phyloP scores from a whole-genome alignment of 768 basidiomycete species.

The Podaxis sp. region DNA sequence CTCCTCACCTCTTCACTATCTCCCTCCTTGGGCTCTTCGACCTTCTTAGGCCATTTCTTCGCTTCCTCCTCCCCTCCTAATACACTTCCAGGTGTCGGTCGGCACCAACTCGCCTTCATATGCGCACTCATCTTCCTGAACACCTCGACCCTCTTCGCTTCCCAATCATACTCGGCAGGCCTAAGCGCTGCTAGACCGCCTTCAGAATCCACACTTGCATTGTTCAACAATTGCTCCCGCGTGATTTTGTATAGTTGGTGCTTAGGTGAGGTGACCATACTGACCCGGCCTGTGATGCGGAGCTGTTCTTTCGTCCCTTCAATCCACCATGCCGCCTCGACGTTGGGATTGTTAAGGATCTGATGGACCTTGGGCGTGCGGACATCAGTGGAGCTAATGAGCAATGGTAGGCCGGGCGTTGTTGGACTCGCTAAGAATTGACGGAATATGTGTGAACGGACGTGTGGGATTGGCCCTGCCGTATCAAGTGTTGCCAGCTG shows the following conservation, averaged over 20 bases:
- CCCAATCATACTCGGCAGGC: constrained; percentile 61
- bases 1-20: constrained; percentile 41
- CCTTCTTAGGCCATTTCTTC: constrained; percentile 56
- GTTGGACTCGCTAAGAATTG: constrained; percentile 44
- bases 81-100: constrained; percentile 62
- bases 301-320: constrained; percentile 68
- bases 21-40: constrained; percentile 48
- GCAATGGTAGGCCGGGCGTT: constrained; percentile 47
- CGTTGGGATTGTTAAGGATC: constrained; percentile 44
- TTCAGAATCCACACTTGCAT: constrained; percentile 18
- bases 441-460: constrained; percentile 67
- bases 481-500: constrained; percentile 61
- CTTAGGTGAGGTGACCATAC: constrained; percentile 51
- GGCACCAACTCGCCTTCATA: constrained; percentile 73
- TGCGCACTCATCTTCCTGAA: constrained; percentile 59
- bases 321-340: constrained; percentile 79
- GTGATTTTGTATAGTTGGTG: constrained; percentile 38
- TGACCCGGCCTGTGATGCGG: constrained; percentile 59
- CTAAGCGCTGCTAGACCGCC: constrained; percentile 33
- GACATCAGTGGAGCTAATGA: constrained; percentile 70
- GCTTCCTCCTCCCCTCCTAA: constrained; percentile 59
- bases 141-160: constrained; percentile 53
- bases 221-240: constrained; percentile 21
- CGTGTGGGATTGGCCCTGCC: constrained; percentile 45
- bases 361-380: constrained; percentile 70